phyloP scores from a whole-genome alignment of 805 yeast genomes.

The Wickerhamomyces ciferrii region DNA sequence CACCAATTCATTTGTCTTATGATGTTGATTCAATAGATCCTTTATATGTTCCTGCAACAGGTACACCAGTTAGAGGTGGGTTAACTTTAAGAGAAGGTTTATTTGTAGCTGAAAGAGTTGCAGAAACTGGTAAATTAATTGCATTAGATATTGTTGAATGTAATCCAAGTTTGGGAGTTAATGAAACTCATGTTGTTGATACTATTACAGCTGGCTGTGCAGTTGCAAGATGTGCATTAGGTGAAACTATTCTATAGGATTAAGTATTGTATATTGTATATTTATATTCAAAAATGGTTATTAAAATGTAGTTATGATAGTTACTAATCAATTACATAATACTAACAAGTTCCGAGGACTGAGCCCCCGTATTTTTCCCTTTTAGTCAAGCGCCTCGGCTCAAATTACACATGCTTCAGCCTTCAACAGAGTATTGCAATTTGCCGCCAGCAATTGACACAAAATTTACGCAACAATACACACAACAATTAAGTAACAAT shows the following conservation, averaged over 20 bases:
- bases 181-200: conserved; percentile 69
- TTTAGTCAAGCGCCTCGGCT: too few relatives aligned
- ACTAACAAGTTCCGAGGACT: too few relatives aligned
- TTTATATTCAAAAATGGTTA: too few relatives aligned
- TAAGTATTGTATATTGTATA: background rate
- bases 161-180: conserved; percentile 82
- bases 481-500: too few relatives aligned
- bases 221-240: conserved; percentile 88
- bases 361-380: too few relatives aligned
- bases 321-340: too few relatives aligned
- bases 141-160: conserved; percentile 93
- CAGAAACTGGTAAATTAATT: conserved; percentile 81
- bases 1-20: conserved; percentile 84
- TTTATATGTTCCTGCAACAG: conserved; percentile 90
- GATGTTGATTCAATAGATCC: conserved; percentile 98
- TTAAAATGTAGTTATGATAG: too few relatives aligned
- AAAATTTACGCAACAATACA: too few relatives aligned
- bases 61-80: conserved; percentile 97
- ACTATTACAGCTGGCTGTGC: conserved; percentile 91
- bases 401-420: too few relatives aligned
- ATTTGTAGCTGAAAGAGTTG: conserved; percentile 86
- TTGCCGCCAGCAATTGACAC: too few relatives aligned
- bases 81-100: conserved; percentile 91
- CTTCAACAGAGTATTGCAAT: too few relatives aligned
- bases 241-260: conserved; percentile 61